Percentiles rank a stretch among this genome's conserved stretches.
These are phyloP conservation scores for Picochlorum sp. DNA, from an alignment of 139 green algal species.

Conservation along the genomic window DNA sequence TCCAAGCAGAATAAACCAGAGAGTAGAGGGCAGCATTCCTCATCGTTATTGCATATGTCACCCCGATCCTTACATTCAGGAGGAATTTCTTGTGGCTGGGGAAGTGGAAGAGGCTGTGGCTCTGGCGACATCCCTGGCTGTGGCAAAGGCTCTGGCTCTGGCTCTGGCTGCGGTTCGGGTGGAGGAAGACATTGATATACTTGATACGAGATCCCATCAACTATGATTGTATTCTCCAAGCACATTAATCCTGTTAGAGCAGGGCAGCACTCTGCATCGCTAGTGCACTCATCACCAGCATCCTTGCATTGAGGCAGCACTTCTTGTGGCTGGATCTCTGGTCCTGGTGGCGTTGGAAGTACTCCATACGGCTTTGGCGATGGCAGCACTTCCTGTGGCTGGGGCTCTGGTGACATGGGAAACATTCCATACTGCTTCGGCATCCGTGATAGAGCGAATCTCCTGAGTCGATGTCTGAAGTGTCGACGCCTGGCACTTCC, in stretches of 20 bases:
- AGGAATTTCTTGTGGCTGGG: background rate
- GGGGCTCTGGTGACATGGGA: background rate
- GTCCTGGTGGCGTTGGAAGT: background rate
- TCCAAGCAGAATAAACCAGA: constrained; percentile 1
- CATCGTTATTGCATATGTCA: background rate
- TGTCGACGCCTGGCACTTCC: background rate
- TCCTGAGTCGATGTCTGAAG: background rate
- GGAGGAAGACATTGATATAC: constrained; percentile 2
- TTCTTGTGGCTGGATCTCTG: constrained; percentile 1
- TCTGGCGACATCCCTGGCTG: background rate
- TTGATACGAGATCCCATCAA: constrained; percentile 1
- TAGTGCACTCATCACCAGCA: constrained; percentile 3
- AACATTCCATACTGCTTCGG: background rate
- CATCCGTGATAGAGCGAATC: background rate
- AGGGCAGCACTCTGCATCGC: background rate
- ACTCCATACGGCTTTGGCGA: too few relatives aligned
- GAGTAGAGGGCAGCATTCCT: background rate
- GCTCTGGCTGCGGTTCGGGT: background rate
- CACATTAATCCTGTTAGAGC: background rate
- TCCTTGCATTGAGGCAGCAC: background rate
- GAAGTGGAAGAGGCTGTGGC: background rate
- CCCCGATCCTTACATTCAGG: background rate
- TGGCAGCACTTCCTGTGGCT: background rate
- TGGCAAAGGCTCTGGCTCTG: background rate
- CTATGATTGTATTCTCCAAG: background rate